Evolutionary conservation across 1,139 yeast species (phyloP).

Genomic region (Debaryomyces sp.): DNA sequence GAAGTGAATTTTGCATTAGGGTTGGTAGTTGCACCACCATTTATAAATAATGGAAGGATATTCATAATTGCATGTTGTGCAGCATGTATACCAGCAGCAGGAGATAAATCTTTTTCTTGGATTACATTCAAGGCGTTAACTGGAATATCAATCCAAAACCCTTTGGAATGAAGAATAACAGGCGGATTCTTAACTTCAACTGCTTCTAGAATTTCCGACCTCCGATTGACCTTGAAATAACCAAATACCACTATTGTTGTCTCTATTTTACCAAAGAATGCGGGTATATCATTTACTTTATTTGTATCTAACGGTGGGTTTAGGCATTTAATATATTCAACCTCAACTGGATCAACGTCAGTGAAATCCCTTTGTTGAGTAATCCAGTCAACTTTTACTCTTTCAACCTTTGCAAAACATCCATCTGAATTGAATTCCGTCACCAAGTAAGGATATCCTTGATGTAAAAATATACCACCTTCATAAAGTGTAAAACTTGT

Average conservation of each 20-base stretch:
- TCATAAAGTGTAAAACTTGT: constrained; percentile 91
- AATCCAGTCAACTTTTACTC: constrained; percentile 92
- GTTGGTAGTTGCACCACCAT: constrained; percentile 41
- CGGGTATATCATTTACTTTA: constrained; percentile 56
- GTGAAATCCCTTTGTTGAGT: constrained; percentile 91
- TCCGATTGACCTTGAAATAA: constrained; percentile 79
- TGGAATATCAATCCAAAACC: constrained; percentile 92
- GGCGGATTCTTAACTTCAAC: constrained; percentile 94
- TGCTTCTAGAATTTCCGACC: constrained; percentile 81
- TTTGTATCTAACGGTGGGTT: constrained; percentile 20
- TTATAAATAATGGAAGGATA: constrained; percentile 61
- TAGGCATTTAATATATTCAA: constrained; percentile 64
- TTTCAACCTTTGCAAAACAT: constrained; percentile 75
- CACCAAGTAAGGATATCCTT: constrained; percentile 86
- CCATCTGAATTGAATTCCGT: constrained; percentile 79
- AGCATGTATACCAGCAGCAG: constrained; percentile 95
- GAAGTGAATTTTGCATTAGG: constrained; percentile 54
- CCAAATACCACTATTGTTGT: constrained; percentile 86
- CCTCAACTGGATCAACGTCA: constrained; percentile 84
- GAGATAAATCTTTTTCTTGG: constrained; percentile 55
- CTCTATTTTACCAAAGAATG: constrained; percentile 72
- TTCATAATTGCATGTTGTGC: constrained; percentile 90
- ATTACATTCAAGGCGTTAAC: constrained; percentile 59
- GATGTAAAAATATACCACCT: constrained; percentile 94
- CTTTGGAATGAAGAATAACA: constrained; percentile 64